Evolutionary conservation across 2,329 filamentous ascomycete species (phyloP).

Genomic region (Dryadomyces sulphureus): DNA sequence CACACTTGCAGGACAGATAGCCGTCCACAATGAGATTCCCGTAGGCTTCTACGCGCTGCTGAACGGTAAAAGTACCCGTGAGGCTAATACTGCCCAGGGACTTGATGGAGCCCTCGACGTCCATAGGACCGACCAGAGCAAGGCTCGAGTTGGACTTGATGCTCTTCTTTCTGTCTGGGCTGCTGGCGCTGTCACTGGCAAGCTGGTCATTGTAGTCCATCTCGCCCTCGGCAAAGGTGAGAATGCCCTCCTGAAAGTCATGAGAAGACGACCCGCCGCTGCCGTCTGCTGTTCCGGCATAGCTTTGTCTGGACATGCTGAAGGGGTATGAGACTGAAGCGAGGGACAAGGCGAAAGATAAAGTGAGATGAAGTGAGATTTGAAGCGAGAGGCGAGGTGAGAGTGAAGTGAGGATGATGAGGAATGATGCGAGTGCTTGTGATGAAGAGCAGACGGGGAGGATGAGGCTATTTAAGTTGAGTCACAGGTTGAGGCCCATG

Average conservation of each 20-base stretch:
- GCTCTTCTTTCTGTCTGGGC: conserved; percentile 20
- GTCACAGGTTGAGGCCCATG: neutral
- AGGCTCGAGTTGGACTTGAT: conserved; percentile 28
- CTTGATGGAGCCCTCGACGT: conserved; percentile 31
- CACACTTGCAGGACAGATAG: conserved; percentile 27
- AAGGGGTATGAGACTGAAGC: too few species aligned
- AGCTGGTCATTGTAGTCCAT: conserved; percentile 8
- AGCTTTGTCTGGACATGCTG: neutral
- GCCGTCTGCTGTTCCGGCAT: neutral
- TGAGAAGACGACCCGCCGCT: conserved; percentile 1
- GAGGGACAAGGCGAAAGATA: neutral
- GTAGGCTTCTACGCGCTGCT: conserved; percentile 30
- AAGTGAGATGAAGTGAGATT: too few species aligned
- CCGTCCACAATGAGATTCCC: conserved; percentile 27
- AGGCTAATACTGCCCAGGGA: conserved; percentile 29
- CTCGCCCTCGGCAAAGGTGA: conserved; percentile 8
- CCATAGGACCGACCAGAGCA: conserved; percentile 27
- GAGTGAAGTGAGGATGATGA: neutral
- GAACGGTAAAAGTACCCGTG: conserved; percentile 27
- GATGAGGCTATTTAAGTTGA: neutral
- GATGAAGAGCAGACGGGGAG: neutral
- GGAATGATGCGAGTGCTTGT: neutral
- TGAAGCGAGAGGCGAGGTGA: neutral
- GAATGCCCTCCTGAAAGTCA: conserved; percentile 6
- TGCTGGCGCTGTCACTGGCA: neutral